Evolutionary conservation across 257 asterid species (phyloP).

Genomic region (Nicotiana tomentosiformis): DNA sequence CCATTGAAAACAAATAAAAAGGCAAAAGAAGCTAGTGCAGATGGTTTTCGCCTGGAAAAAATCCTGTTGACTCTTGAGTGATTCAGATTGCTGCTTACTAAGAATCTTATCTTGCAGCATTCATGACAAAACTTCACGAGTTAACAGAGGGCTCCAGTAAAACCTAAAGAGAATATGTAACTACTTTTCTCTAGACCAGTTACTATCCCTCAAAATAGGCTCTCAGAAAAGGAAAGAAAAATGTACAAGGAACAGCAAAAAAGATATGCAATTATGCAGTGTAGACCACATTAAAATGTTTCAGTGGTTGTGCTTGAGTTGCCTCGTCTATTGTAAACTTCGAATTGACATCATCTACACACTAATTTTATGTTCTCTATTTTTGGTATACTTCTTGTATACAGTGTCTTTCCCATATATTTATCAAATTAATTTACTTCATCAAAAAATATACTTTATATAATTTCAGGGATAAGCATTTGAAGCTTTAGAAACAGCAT

Average conservation of each 20-base stretch:
- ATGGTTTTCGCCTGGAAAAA: background rate
- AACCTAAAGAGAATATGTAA: background rate
- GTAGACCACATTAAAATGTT: background rate
- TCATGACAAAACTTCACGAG: background rate
- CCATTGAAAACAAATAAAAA: background rate
- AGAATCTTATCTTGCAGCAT: background rate
- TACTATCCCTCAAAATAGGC: background rate
- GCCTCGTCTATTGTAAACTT: background rate
- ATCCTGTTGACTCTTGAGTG: background rate
- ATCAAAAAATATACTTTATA: background rate
- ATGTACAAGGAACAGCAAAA: background rate
- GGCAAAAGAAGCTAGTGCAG: background rate
- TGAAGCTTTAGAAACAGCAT: conserved; percentile 32
- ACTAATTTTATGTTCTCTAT: background rate
- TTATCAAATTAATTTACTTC: background rate
- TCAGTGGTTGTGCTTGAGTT: background rate
- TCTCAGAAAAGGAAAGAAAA: background rate
- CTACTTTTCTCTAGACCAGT: background rate
- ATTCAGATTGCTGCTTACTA: background rate
- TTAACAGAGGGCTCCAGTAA: background rate
- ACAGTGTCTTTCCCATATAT: background rate
- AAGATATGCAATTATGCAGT: background rate
- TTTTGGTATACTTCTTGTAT: background rate
- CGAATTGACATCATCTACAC: background rate
- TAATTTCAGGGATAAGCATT: conserved; percentile 13